Evolutionary conservation across 768 basidiomycete genomes (phyloP), one percentile per base, ranked within the genome.

Genomic region (Coprinellus micaceus): DNA sequence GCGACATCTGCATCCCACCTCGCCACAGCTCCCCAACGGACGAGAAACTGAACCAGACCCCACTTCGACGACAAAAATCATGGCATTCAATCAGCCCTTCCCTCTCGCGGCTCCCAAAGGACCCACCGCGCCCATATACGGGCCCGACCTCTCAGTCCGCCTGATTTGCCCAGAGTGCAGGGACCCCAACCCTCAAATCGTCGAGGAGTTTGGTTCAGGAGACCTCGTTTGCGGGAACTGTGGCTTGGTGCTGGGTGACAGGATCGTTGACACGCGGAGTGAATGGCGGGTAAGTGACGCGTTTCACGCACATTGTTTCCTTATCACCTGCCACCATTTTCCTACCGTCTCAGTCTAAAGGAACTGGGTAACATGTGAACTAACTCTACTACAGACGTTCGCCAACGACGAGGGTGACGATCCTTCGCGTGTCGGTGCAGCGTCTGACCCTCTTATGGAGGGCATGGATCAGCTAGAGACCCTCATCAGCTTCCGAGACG

Each of bases 381-480:
- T 64, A 28, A 61, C 40, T 59, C 53, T 58, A 57, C 58, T 57
- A 15, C 65, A 98, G 91, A 98, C 97, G 59, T 99, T 99, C 72
- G 97, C 97, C 62, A 97, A 98, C 69, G 96, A 98, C 65, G 97
- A 99, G 78, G 95, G 96, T 60, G 96, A 98, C 70, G 97, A 99
- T 70, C 97, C 97, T 60, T 98, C 97, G 62, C 97, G 97, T 89
- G 97, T 99, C 63, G 97, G 97, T 75, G 94, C 93, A 53, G 94
- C 94, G 43, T 84, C 88, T 19, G 94, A 98, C 71, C 93, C 95
- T 28, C 75, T 95, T 41, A 80, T 98, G 75, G 94, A 98, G 70
- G 94, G 94, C 37, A 88, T 93, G 64, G 95, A 97, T 66, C 91
- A 96, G 69, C 82, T 98, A 46, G 89, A 94, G 65, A 98, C 97